phyloP scores from a whole-genome alignment of 495 filamentous ascomycete species.

The Penicillium cosmopolitanum region DNA sequence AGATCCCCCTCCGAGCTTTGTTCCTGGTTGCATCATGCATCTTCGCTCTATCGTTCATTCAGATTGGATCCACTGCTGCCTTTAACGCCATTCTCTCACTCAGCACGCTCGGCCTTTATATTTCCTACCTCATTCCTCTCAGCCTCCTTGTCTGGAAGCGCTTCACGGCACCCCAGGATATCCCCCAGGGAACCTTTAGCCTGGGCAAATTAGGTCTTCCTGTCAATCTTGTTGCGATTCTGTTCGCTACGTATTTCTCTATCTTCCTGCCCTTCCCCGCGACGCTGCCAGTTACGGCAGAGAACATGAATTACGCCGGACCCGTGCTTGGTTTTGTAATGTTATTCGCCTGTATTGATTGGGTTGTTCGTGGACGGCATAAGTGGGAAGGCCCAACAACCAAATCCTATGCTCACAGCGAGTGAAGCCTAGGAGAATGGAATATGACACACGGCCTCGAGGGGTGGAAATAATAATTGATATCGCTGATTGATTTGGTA shows the following conservation, averaged over 20 bases:
- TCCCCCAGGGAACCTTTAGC: slow-evolving; percentile 35
- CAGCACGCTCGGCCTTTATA: slow-evolving; percentile 40
- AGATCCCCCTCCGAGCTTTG: slow-evolving; percentile 50
- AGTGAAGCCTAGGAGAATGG: too few relatives aligned
- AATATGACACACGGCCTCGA: too few relatives aligned
- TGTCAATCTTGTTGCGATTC: slow-evolving; percentile 47
- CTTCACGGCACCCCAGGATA: slow-evolving; percentile 24
- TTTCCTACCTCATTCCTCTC: slow-evolving; percentile 49
- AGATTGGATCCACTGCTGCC: slow-evolving; percentile 44
- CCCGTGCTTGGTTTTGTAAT: slow-evolving; percentile 46
- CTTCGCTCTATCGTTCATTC: slow-evolving; percentile 40
- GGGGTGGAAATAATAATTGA: too few relatives aligned
- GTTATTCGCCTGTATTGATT: slow-evolving; percentile 43
- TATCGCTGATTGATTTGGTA: too few relatives aligned
- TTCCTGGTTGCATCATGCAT: slow-evolving; percentile 26
- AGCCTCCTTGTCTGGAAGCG: slow-evolving; percentile 41
- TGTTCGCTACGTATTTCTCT: slow-evolving; percentile 44
- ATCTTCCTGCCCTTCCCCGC: slow-evolving; percentile 53
- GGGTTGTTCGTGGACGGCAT: slow-evolving; percentile 43
- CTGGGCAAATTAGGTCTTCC: slow-evolving; percentile 39
- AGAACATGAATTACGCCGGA: slow-evolving; percentile 51
- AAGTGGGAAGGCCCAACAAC: slow-evolving; percentile 35
- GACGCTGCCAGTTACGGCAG: slow-evolving; percentile 39
- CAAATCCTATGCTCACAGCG: slow-evolving; percentile 22
- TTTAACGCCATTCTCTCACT: slow-evolving; percentile 50